phyloP scores from a whole-genome alignment of 2,329 filamentous ascomycete species.

The Myriosclerotinia curreyana region DNA sequence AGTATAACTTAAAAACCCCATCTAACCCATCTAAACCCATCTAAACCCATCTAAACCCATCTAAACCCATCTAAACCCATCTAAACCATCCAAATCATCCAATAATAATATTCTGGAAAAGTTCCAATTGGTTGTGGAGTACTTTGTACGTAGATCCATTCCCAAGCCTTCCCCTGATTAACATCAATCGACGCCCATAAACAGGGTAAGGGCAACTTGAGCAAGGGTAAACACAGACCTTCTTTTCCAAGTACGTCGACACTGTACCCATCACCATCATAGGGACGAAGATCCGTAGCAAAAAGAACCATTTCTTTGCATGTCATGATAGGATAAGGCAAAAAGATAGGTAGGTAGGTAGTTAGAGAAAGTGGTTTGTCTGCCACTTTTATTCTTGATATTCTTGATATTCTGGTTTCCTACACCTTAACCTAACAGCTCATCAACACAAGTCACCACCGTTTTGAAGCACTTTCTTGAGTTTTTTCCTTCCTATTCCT shows the following conservation, averaged over 20 bases:
- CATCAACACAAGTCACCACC: not conserved
- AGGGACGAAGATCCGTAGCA: too few species aligned
- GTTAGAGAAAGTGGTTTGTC: not conserved
- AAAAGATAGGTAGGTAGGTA: not conserved
- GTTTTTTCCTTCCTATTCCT: not conserved
- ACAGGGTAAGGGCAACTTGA: not conserved
- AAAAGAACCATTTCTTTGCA: constrained; percentile 3
- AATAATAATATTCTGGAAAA: constrained; percentile 6
- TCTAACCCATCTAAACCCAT: too few species aligned
- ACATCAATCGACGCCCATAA: not conserved
- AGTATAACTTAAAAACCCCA: constrained; percentile 8
- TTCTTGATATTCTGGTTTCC: not conserved
- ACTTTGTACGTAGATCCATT: constrained; percentile 6
- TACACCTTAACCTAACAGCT: too few species aligned
- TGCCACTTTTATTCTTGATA: not conserved
- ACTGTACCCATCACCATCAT: too few species aligned
- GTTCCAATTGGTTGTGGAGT: constrained; percentile 1
- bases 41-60: too few species aligned
- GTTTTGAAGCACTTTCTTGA: not conserved
- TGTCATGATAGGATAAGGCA: constrained; percentile 16
- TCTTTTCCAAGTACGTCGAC: not conserved
- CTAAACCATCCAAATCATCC: too few species aligned
- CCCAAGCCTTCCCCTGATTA: constrained; percentile 18
- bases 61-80: too few species aligned
- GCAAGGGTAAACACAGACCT: constrained; percentile 3